Percentiles rank a stretch among this genome's conserved stretches.
phyloP scores from a whole-genome alignment of 2,329 filamentous ascomycete genomes.

The Colletotrichum higginsianum region DNA sequence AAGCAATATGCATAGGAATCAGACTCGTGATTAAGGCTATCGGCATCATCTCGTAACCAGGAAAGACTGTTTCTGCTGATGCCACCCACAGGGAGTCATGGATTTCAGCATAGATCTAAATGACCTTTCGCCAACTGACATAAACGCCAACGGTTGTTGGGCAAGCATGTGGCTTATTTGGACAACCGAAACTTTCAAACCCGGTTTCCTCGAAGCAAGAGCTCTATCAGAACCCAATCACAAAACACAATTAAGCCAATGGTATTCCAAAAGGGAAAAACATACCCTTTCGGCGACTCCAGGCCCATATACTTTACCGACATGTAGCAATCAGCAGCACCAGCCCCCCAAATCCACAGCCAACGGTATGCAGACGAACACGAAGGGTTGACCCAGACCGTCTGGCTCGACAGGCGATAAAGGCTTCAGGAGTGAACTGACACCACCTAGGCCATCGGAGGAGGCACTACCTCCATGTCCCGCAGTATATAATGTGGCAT shows the following conservation, averaged over 20 bases:
- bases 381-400: slow-evolving; percentile 79
- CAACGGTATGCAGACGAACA: slow-evolving; percentile 48
- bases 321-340: slow-evolving; percentile 81
- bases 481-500: slow-evolving; percentile 81
- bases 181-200: slow-evolving; percentile 77
- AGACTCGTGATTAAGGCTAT: slow-evolving; percentile 70
- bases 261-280: slow-evolving; percentile 58
- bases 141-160: slow-evolving; percentile 73
- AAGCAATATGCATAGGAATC: slow-evolving; percentile 69
- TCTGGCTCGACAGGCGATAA: slow-evolving; percentile 74
- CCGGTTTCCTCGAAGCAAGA: slow-evolving; percentile 71
- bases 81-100: slow-evolving; percentile 64
- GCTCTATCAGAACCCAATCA: slow-evolving; percentile 64
- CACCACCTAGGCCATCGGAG: slow-evolving; percentile 76
- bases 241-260: slow-evolving; percentile 57
- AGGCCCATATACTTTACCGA: slow-evolving; percentile 78
- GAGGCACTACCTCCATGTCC: slow-evolving; percentile 75
- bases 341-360: slow-evolving; percentile 68
- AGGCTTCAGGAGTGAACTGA: slow-evolving; percentile 63
- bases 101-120: slow-evolving; percentile 73
- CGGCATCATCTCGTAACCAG: slow-evolving; percentile 64
- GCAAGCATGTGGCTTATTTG: slow-evolving; percentile 72
- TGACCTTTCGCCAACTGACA: slow-evolving; percentile 76
- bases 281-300: slow-evolving; percentile 69
- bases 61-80: slow-evolving; percentile 63